Base-by-base conservation (phyloP, 2,329 filamentous ascomycete genomes). In the Hymenoscyphus scutula region DNA sequence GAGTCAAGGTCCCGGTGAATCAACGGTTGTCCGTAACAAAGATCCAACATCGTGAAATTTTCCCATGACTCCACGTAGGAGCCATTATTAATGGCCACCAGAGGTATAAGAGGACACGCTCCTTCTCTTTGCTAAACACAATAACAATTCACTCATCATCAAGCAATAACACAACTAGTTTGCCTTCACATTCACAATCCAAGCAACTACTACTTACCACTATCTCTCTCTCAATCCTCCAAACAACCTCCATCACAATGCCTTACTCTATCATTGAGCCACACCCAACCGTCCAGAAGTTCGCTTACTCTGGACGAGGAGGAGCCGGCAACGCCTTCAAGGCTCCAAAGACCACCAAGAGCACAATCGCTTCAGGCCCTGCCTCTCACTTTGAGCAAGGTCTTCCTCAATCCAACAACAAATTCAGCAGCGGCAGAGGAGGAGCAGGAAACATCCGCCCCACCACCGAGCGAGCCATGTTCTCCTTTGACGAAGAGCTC, bases 401-500 rank as follows among this genome's bases (percentile, higher is more conserved):
- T 8, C 63, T 72, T 13, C 71, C 72, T n/a, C 56, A 67, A 55
- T 64, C 66, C 56, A 68, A 59, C 56, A 61, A 62, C 51, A 69
- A 67, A 59, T 74, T 73, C 66, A 67, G 59, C 63, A 63, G 65
- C 19, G 73, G 73, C 13, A 68, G 72, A 19, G 72, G 73, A 4
- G 73, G 73, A 29, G 73, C 71, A 17, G 73, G 73, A n/a, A 74
- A 74, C 64, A 72, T 74, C 53, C 69, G 68, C 59, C 55, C 62
- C 15, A 64, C 38, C 10, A 64, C 64, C 10, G 71, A 74, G 59
- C 68, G 66, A 25, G 63, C 72, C 13, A 66, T 70, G 17, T 74
- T 74, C 65, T 71, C 69, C 19, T 74, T 74, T 61, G 72, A 74
- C 45, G 73, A 74, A 34, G 73, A 74, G 53, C 66, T 74, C 13